Evolutionary conservation across 805 yeast genomes (phyloP).

Genomic region (Brettanomyces nanus): DNA sequence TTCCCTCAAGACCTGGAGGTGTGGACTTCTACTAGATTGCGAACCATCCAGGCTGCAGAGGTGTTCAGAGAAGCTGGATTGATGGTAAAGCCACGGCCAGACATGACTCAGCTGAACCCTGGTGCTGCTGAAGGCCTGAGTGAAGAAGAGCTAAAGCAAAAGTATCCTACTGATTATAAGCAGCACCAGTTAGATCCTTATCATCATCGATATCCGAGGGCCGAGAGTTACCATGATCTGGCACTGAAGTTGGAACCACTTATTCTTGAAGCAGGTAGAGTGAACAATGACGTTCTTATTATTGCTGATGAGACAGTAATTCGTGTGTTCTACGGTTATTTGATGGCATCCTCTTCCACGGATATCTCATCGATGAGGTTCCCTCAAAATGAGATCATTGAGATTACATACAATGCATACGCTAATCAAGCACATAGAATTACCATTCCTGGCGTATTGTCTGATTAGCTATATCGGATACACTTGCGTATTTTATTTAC

Average conservation of each 20-base stretch:
- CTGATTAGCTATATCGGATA: conserved; percentile 2
- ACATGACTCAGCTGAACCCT: conserved; percentile 81
- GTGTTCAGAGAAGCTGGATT: conserved; percentile 58
- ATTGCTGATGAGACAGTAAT: conserved; percentile 91
- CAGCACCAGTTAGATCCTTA: conserved; percentile 73
- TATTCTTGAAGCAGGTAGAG: conserved; percentile 87
- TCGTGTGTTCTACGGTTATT: conserved; percentile 84
- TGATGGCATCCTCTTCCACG: conserved; percentile 82
- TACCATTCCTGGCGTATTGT: conserved; percentile 25
- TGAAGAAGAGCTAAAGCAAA: conserved; percentile 46
- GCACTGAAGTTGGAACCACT: conserved; percentile 93
- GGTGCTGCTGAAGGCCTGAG: conserved; percentile 74
- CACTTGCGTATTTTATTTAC: no score
- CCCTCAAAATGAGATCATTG: conserved; percentile 76
- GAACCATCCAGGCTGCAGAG: conserved; percentile 75
- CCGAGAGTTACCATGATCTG: conserved; percentile 92
- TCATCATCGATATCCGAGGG: conserved; percentile 85
- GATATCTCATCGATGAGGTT: conserved; percentile 80
- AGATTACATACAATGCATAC: conserved; percentile 81
- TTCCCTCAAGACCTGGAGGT: conserved; percentile 45
- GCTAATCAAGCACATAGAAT: conserved; percentile 58
- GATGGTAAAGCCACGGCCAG: conserved; percentile 66
- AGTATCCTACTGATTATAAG: conserved; percentile 63
- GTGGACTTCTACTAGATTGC: conserved; percentile 90
- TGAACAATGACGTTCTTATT: conserved; percentile 77